A percentile compares a stretch with the other conserved stretches of the same genome.
Conservation (phyloP, 106 monocot genomes). For the Apostasia shenzhenica region DNA sequence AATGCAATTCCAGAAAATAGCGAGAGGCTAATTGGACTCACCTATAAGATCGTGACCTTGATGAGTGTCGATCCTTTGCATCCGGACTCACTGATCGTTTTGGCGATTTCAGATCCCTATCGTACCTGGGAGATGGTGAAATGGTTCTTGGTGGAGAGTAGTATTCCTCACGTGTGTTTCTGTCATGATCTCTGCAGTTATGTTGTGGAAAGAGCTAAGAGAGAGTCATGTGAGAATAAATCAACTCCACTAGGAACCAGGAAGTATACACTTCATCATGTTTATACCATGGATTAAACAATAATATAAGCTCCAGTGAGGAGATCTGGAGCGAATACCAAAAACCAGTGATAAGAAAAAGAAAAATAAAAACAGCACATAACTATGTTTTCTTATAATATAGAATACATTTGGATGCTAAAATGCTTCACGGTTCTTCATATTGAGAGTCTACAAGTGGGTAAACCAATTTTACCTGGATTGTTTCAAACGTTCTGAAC, state of each 20-base stretch:
- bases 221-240: neutral
- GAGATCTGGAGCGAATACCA: neutral
- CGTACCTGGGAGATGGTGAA: neutral
- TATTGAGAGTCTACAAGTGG: constrained; percentile 3
- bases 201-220: neutral
- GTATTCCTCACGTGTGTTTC: neutral
- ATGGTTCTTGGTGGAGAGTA: constrained; percentile 1
- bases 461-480: constrained; percentile 9
- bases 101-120: neutral
- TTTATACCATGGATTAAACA: neutral
- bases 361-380: neutral
- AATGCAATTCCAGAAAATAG: neutral
- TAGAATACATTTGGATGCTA: neutral
- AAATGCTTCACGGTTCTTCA: neutral
- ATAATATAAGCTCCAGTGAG: neutral
- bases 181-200: constrained; percentile 2
- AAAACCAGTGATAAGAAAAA: neutral
- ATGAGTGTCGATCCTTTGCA: neutral
- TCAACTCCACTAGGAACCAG: neutral
- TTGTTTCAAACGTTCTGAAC: constrained; percentile 4
- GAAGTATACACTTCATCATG: neutral
- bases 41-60: constrained; percentile 9
- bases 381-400: neutral
- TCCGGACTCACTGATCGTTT: constrained; percentile 6
- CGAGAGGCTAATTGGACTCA: neutral